Percentiles rank a stretch among this genome's conserved stretches.
Evolutionary conservation across 108 stramenopile genomes (phyloP).

Genomic region (Nannochloropsis gaditana): DNA sequence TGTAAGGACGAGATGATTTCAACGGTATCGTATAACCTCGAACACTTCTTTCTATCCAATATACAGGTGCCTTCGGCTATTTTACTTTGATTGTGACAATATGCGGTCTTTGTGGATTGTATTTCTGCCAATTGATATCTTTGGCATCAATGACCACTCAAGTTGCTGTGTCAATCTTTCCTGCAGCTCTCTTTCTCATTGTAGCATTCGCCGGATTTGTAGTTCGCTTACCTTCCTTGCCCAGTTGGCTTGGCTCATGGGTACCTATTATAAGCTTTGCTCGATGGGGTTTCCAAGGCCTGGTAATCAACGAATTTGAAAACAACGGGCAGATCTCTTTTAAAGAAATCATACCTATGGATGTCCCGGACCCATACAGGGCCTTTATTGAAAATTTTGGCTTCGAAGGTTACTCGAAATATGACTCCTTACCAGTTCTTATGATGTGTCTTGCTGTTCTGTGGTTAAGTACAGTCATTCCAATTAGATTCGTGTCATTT

Average conservation of each 20-base stretch:
- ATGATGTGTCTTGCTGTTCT: background rate
- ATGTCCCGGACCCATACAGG: background rate
- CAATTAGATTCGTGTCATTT: background rate
- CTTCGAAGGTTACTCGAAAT: background rate
- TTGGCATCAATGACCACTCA: slow-evolving; percentile 27
- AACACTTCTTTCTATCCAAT: background rate
- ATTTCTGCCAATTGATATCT: slow-evolving; percentile 43
- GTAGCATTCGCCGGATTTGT: slow-evolving; percentile 52
- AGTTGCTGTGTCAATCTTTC: slow-evolving; percentile 49
- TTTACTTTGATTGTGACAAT: slow-evolving; percentile 44
- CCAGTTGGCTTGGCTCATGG: slow-evolving; percentile 44
- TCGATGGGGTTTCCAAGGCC: slow-evolving; percentile 49
- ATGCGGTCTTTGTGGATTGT: slow-evolving; percentile 36
- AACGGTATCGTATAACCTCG: background rate
- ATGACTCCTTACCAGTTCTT: background rate
- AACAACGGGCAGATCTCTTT: background rate
- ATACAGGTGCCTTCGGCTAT: slow-evolving; percentile 36
- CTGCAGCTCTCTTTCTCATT: slow-evolving; percentile 44
- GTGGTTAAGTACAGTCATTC: background rate
- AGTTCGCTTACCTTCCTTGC: slow-evolving; percentile 50
- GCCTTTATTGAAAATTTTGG: slow-evolving; percentile 3
- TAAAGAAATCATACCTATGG: background rate
- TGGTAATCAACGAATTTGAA: slow-evolving; percentile 48
- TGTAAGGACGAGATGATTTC: background rate
- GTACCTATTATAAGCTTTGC: slow-evolving; percentile 47